Percentiles rank a stretch among this genome's conserved stretches.
Evolutionary conservation across 768 basidiomycete genomes (phyloP).

Genomic region (Boletus sensibilis): DNA sequence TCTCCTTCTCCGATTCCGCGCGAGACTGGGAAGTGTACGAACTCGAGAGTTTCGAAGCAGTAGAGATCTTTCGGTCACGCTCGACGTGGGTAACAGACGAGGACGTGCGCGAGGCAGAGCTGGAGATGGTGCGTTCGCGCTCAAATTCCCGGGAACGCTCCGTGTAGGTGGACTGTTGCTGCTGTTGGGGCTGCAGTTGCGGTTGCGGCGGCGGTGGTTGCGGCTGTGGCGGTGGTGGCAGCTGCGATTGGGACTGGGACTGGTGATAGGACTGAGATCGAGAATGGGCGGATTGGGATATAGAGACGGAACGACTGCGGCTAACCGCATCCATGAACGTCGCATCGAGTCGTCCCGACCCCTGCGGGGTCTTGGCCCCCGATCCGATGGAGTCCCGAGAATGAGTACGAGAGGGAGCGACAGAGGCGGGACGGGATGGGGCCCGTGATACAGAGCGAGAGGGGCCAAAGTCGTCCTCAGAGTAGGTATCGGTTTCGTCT

Average conservation of each 20-base stretch:
- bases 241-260: conserved; percentile 5
- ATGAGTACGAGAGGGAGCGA: conserved; percentile 52
- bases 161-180: conserved; percentile 20
- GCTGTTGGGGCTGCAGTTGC: conserved; percentile 1
- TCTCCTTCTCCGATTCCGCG: conserved; percentile 25
- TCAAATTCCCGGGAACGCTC: conserved; percentile 28
- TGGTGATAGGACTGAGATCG: conserved; percentile 17
- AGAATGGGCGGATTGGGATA: conserved; percentile 19
- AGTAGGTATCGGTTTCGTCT: conserved; percentile 62
- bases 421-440: conserved; percentile 44
- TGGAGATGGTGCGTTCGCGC: conserved; percentile 26
- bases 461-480: conserved; percentile 57
- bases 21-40: conserved; percentile 28
- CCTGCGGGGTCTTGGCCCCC: conserved; percentile 33
- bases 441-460: conserved; percentile 33
- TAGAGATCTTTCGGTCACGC: conserved; percentile 26
- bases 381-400: conserved; percentile 45
- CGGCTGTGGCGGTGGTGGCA: background rate
- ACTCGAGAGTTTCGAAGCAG: conserved; percentile 35
- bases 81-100: conserved; percentile 22
- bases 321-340: conserved; percentile 31
- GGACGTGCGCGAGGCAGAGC: conserved; percentile 25
- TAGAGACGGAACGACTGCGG: conserved; percentile 26
- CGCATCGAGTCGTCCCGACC: conserved; percentile 26
- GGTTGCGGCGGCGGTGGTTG: background rate